phyloP scores from a whole-genome alignment of 352 stramenopile genomes.

The Pythium guiyangense region DNA sequence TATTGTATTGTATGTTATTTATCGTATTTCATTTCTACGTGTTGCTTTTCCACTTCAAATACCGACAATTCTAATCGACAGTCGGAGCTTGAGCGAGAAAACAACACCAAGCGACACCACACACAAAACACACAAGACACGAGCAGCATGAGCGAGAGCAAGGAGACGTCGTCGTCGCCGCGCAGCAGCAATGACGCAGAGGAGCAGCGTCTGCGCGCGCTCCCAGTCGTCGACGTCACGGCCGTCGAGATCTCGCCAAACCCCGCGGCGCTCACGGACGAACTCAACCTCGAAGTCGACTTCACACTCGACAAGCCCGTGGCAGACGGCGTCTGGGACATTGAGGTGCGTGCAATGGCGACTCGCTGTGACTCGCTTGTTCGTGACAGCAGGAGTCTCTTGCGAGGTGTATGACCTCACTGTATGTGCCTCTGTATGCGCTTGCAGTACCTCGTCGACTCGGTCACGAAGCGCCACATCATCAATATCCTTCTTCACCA shows the following conservation, averaged over 20 bases:
- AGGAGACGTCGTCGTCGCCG: conserved; percentile 18
- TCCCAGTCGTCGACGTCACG: conserved; percentile 57
- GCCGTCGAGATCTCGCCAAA: conserved; percentile 84
- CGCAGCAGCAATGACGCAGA: conserved; percentile 15
- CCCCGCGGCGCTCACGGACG: conserved; percentile 61
- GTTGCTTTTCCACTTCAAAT: background rate
- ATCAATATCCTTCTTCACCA: conserved; percentile 75
- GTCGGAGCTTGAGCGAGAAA: background rate
- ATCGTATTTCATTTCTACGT: background rate
- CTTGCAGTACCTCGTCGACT: conserved; percentile 78
- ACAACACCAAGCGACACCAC: background rate
- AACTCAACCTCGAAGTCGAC: conserved; percentile 79
- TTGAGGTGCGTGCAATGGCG: conserved; percentile 39
- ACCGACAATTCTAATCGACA: background rate
- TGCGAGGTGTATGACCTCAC: background rate
- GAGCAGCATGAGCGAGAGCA: conserved; percentile 69
- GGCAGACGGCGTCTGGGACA: conserved; percentile 62
- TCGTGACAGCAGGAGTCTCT: background rate
- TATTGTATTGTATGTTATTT: background rate
- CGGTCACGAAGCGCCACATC: conserved; percentile 77
- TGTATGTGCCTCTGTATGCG: background rate
- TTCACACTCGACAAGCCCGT: conserved; percentile 69
- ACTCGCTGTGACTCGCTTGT: background rate
- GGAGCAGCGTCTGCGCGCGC: conserved; percentile 40
- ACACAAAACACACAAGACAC: conserved; percentile 1